These are phyloP conservation scores for Leccinum pachyderme DNA, from an alignment of 1,284 basidiomycete genomes.

Conservation along the genomic window DNA sequence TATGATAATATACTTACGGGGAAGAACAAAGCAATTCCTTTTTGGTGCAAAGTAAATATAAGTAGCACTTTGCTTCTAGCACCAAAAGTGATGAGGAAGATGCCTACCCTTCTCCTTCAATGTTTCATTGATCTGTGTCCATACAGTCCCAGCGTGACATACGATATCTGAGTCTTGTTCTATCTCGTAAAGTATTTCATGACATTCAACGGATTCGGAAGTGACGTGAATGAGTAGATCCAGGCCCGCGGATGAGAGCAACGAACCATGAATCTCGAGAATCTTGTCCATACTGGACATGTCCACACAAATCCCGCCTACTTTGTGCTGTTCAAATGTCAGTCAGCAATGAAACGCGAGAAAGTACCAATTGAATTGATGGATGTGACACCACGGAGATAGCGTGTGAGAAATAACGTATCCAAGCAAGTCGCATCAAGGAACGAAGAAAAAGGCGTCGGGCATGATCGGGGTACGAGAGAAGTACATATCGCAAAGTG, in stretches of 20 bases:
- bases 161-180: constrained; percentile 80
- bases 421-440: background rate
- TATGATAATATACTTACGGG: constrained; percentile 51
- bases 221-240: background rate
- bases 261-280: constrained; percentile 68
- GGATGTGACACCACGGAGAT: background rate
- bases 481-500: background rate
- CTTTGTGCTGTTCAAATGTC: constrained; percentile 39
- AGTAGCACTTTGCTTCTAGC: background rate
- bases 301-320: constrained; percentile 83
- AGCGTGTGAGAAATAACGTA: background rate
- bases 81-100: background rate
- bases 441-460: background rate
- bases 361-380: no score
- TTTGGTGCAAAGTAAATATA: background rate
- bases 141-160: constrained; percentile 79
- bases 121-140: constrained; percentile 83
- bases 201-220: background rate
- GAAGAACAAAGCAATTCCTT: constrained; percentile 80
- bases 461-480: background rate
- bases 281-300: constrained; percentile 85
- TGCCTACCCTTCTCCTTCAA: constrained; percentile 60
- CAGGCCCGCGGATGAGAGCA: background rate
- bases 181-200: constrained; percentile 23
- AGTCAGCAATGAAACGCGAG: background rate